Base-by-base conservation (phyloP, 2,329 filamentous ascomycete genomes). In the Harringtonia aguacate region DNA sequence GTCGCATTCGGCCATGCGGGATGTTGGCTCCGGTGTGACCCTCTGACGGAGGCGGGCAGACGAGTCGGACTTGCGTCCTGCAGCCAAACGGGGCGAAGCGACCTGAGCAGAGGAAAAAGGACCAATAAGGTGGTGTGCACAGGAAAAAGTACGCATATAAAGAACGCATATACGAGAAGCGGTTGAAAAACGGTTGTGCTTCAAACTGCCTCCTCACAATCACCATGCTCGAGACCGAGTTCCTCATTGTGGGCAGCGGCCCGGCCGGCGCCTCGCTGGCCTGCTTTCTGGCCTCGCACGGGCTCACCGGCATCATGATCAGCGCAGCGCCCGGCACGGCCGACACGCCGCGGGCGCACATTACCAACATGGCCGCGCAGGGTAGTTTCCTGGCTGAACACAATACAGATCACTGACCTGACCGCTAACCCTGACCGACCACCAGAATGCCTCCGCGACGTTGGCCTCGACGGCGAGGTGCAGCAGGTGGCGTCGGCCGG, bases 331-430 rank as follows among this genome's bases (percentile, higher is more conserved):
- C 71, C 0, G 65, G 67, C 4, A 75, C 69, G 1, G 72, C 75
- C 2, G 61, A 72, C 45, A 77, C 74, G 2, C 77, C 77, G 1
- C 61, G 77, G 22, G 76, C 75, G 1, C 76, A 80, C 53, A 75
- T 79, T 45, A 77, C 71, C 36, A 81, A 79, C 53, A 72, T 71
- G 56, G 73, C 73, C 0, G 72, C 72, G 0, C 54, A 74, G 17
- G 63, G 64, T 66, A 53, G 13, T 36, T 30, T n/a, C 5, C n/a
- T n/a, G n/a, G n/a, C n/a, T n/a, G n/a, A n/a, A n/a, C 2, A 18
- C 20, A 6, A 17, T 4, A 15, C 13, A 15, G 27, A 33, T 15
- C 20, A 27, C n/a, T 40, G 17, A 38, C 28, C 15, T 38, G 15
- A 27, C 22, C 7, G 17, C 33, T 35, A n/a, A 35, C 33, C 9